phyloP scores from a whole-genome alignment of 495 filamentous ascomycete species.

The Podospora sp. region DNA sequence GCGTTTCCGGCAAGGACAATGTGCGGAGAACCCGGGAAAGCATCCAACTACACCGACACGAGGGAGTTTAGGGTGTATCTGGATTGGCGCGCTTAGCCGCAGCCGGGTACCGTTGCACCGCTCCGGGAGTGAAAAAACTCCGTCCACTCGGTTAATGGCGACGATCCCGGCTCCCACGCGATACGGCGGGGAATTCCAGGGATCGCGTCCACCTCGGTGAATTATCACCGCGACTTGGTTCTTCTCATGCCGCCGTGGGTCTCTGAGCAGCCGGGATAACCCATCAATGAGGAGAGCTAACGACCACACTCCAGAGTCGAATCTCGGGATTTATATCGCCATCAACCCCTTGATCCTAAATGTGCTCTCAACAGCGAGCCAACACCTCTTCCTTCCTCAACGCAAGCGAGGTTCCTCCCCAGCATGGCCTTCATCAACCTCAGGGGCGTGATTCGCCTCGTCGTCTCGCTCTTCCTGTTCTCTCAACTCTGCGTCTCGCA shows the following conservation, averaged over 20 bases:
- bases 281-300: background rate
- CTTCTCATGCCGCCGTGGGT: background rate
- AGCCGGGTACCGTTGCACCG: background rate
- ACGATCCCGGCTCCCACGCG: background rate
- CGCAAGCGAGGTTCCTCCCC: too few relatives aligned
- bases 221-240: background rate
- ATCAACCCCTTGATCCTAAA: too few relatives aligned
- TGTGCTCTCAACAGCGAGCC: too few relatives aligned
- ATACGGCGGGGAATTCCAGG: background rate
- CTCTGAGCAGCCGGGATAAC: background rate
- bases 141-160: background rate
- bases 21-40: background rate
- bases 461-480: background rate
- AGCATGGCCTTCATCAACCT: background rate
- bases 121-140: background rate
- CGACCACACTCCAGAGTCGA: background rate
- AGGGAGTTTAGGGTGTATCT: background rate
- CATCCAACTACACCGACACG: background rate
- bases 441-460: background rate
- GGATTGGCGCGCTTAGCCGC: background rate
- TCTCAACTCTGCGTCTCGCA: background rate
- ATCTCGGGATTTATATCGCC: too few relatives aligned
- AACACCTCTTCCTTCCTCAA: too few relatives aligned
- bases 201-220: background rate
- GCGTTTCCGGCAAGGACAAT: background rate